Percentiles rank a stretch among this genome's conserved stretches.
Conservation (phyloP, 495 filamentous ascomycete genomes). For the Mycothermus thermophilus region DNA sequence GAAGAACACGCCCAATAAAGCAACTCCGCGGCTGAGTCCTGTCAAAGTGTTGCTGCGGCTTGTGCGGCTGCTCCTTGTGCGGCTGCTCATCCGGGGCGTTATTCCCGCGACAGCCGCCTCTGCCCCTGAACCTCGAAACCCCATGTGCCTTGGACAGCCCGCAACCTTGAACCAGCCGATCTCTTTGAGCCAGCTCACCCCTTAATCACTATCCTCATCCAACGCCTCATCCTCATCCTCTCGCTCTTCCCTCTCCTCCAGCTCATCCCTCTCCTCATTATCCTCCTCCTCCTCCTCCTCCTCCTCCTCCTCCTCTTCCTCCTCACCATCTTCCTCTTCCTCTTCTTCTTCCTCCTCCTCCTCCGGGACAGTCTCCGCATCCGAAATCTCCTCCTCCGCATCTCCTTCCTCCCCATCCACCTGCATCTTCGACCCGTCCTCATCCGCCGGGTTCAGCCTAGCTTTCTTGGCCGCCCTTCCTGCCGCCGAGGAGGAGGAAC, state of each 20-base stretch:
- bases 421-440: conserved; percentile 23
- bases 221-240: conserved; percentile 51
- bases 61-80: too few relatives aligned
- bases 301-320: conserved; percentile 32
- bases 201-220: conserved; percentile 45
- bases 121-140: too few relatives aligned
- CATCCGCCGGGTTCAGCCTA: conserved; percentile 18
- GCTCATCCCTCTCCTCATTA: conserved; percentile 27
- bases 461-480: conserved; percentile 27
- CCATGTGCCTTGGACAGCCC: too few relatives aligned
- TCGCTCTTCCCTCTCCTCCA: conserved; percentile 27
- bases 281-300: conserved; percentile 33
- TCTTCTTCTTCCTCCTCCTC: conserved; percentile 41
- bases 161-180: too few relatives aligned
- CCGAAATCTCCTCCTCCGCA: conserved; percentile 23
- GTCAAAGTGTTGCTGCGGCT: too few relatives aligned
- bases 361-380: conserved; percentile 39
- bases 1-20: too few relatives aligned
- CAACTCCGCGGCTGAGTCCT: too few relatives aligned
- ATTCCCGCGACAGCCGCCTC: too few relatives aligned
- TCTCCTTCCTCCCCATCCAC: conserved; percentile 23
- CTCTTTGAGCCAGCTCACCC: too few relatives aligned
- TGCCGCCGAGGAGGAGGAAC: neutral
- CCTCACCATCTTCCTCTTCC: conserved; percentile 31
- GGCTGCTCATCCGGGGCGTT: too few relatives aligned